Conservation (phyloP, 2,329 filamentous ascomycete species). For the Exophiala alcalophila region DNA sequence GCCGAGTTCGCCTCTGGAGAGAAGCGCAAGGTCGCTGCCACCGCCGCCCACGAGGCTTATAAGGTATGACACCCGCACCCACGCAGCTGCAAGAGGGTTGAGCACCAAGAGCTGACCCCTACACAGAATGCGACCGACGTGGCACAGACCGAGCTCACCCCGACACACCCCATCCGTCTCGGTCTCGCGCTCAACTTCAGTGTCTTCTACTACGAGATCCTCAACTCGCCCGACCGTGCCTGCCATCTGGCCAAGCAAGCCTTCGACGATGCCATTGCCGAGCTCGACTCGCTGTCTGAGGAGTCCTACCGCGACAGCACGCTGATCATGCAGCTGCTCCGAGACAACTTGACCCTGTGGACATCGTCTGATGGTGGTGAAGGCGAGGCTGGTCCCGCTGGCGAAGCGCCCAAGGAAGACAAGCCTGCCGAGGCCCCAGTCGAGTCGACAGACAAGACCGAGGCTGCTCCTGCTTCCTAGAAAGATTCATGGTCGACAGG, state of each 20-base stretch:
- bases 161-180: conserved; percentile 96
- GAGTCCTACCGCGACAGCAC: conserved; percentile 99
- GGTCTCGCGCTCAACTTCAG: conserved; percentile 98
- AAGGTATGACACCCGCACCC: conserved; percentile 64
- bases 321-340: conserved; percentile 97
- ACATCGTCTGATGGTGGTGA: conserved; percentile 89
- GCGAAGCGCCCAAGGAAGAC: conserved; percentile 62
- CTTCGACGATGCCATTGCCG: conserved; percentile 96
- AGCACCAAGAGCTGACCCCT: conserved; percentile 9
- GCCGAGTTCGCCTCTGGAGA: conserved; percentile 91
- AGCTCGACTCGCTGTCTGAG: conserved; percentile 96
- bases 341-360: conserved; percentile 97
- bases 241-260: conserved; percentile 99
- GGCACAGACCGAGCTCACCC: conserved; percentile 94
- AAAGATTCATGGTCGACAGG: conserved; percentile 10
- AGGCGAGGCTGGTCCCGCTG: conserved; percentile 58
- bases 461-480: conserved; percentile 29
- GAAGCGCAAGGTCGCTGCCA: conserved; percentile 85
- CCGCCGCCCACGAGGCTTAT: conserved; percentile 89
- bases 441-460: conserved; percentile 32
- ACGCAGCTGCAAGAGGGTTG: not conserved
- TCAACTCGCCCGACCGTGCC: conserved; percentile 95
- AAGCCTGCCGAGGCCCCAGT: conserved; percentile 49
- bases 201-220: conserved; percentile 98
- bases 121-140: conserved; percentile 90